Conservation (phyloP, 1,284 basidiomycete species). For the Sphagnurus paluster region DNA sequence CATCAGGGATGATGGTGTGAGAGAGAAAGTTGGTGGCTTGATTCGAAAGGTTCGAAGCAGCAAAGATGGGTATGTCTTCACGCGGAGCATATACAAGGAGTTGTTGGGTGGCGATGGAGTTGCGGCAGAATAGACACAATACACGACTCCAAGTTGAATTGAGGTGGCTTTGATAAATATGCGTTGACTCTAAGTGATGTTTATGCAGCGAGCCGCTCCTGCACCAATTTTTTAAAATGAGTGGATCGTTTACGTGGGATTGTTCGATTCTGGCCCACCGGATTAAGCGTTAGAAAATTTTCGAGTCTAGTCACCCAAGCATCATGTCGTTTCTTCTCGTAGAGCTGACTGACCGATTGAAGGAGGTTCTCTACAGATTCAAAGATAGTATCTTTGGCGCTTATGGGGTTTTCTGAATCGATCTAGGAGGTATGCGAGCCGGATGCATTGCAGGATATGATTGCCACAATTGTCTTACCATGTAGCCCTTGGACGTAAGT, state of each 20-base stretch:
- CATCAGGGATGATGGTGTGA: slow-evolving; percentile 58
- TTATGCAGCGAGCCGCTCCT: no score
- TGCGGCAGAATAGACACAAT: background rate
- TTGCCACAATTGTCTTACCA: slow-evolving; percentile 34
- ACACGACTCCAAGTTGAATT: no score
- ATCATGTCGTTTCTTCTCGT: slow-evolving; percentile 46
- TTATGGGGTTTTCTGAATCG: slow-evolving; percentile 20
- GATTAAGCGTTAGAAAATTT: slow-evolving; percentile 33
- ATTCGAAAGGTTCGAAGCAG: slow-evolving; percentile 49
- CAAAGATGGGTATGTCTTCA: slow-evolving; percentile 46
- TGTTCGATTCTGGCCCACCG: slow-evolving; percentile 11
- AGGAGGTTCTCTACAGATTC: slow-evolving; percentile 62
- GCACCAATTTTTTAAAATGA: no score
- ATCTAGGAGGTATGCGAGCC: slow-evolving; percentile 19
- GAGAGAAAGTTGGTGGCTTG: slow-evolving; percentile 50
- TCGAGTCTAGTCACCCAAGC: slow-evolving; percentile 49
- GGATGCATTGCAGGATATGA: background rate
- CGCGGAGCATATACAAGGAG: slow-evolving; percentile 54
- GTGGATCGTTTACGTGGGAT: no score
- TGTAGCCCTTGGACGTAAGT: slow-evolving; percentile 55
- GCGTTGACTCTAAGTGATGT: no score
- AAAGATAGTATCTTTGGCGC: slow-evolving; percentile 29
- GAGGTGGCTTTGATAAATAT: no score
- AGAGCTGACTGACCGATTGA: slow-evolving; percentile 50
- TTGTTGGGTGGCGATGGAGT: slow-evolving; percentile 35